Evolutionary conservation across 1,284 basidiomycete species (phyloP).

Genomic region (Malassezia furfur): DNA sequence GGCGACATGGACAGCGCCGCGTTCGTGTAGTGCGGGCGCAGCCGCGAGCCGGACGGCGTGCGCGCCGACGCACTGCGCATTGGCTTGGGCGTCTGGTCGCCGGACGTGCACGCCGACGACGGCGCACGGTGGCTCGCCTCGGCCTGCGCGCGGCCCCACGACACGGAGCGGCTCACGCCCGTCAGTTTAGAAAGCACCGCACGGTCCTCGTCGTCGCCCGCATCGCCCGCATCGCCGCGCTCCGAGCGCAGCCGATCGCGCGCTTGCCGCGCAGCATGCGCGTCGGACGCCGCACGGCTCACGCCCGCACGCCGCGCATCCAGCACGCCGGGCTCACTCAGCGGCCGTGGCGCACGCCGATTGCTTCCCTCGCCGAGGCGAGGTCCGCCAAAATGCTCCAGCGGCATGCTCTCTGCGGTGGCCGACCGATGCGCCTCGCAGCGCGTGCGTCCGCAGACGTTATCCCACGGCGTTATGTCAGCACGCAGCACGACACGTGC

Average conservation of each 20-base stretch:
- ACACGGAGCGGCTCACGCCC: conserved; percentile 16
- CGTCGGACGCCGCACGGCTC: conserved; percentile 4
- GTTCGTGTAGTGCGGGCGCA: background rate
- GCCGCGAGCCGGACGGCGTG: background rate
- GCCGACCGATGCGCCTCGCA: background rate
- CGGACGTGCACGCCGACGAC: background rate
- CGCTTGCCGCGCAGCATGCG: background rate
- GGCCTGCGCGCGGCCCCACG: conserved; percentile 12
- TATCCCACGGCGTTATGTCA: too few species aligned
- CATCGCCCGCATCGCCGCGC: background rate
- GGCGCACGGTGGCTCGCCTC: background rate
- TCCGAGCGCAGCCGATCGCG: background rate
- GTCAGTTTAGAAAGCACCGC: conserved; percentile 15
- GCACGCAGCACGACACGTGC: too few species aligned
- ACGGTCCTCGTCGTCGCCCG: background rate
- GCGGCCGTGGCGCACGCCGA: background rate
- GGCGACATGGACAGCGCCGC: conserved; percentile 11
- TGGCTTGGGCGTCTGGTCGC: background rate
- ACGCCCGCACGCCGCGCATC: background rate
- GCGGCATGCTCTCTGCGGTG: background rate
- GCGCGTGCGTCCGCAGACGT: too few species aligned
- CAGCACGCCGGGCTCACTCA: background rate
- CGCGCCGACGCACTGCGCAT: background rate
- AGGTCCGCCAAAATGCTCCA: conserved; percentile 2
- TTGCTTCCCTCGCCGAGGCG: background rate